These are phyloP conservation scores for Ogataea polymorpha DNA, from an alignment of 805 yeast genomes.

Conservation along the genomic window DNA sequence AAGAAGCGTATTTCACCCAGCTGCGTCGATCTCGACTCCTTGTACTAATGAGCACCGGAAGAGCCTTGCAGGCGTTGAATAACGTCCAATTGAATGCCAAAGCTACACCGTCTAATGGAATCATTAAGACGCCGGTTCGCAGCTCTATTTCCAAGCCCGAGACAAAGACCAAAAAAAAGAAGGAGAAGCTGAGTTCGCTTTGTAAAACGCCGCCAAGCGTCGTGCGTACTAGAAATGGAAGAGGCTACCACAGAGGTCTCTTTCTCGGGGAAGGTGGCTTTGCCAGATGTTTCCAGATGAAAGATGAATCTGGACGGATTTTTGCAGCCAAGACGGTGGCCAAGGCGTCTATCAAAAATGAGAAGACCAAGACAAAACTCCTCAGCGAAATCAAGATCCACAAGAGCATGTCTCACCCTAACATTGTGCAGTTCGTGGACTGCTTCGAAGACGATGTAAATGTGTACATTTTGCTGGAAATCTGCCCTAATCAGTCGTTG, in stretches of 20 bases:
- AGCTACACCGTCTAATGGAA: slow-evolving; percentile 28
- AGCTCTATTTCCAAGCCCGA: slow-evolving; percentile 33
- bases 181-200: slow-evolving; percentile 83
- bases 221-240: slow-evolving; percentile 81
- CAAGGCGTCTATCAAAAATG: slow-evolving; percentile 86
- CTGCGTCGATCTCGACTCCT: slow-evolving; percentile 5
- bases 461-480: slow-evolving; percentile 89
- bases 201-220: slow-evolving; percentile 97
- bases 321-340: slow-evolving; percentile 98
- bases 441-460: slow-evolving; percentile 96
- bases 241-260: slow-evolving; percentile 85
- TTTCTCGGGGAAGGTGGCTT: slow-evolving; percentile 98
- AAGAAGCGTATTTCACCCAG: slow-evolving; percentile 9
- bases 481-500: slow-evolving; percentile 90
- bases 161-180: slow-evolving; percentile 56
- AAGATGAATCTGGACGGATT: slow-evolving; percentile 79
- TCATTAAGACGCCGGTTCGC: slow-evolving; percentile 40
- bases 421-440: slow-evolving; percentile 88
- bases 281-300: slow-evolving; percentile 97
- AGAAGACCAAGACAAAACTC: slow-evolving; percentile 81
- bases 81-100: slow-evolving; percentile 50
- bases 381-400: slow-evolving; percentile 94
- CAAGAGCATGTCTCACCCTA: slow-evolving; percentile 81
- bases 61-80: slow-evolving; percentile 54
- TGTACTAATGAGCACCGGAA: slow-evolving; percentile 28